Base-by-base conservation (phyloP, 1,284 basidiomycete genomes). In the Irpex sp. region DNA sequence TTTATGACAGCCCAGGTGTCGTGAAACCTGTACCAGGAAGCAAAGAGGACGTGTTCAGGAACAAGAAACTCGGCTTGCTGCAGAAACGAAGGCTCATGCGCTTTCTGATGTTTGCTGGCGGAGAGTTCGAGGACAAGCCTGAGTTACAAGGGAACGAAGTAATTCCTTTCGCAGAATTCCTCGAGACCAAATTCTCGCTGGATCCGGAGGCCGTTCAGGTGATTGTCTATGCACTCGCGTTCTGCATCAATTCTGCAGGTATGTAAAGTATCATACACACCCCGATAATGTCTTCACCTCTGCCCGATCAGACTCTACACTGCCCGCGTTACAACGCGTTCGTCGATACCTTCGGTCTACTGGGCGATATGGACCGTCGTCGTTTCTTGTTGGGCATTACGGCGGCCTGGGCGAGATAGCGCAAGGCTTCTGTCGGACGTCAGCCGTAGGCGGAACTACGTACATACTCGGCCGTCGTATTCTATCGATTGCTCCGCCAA, bases 11-110 rank as follows among this genome's bases (percentile, higher is more conserved):
- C 11, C 70, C 76, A 1, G 71, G 77, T 11, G 77, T 76, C 5
- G 77, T 90, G 46, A 84, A 83, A 67, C 81, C 78, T 55, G 96
- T 98, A 0, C 97, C 97, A 0, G 88, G 89, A 33, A 93, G 87
- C 77, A 98, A 98, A 74, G 95, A 97, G 75, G 93, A 95, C 65
- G 86, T 99, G 21, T 98, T 99, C 83, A 95, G 92, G 77, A 89
- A 87, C 75, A 89, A 88, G 71, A 81, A 80, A 4, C 83, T 98
- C 11, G 83, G 82, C 3, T 81, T 98, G 5, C 75, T 96, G 39
- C 94, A 97, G 65, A 99, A 98, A 78, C 82, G 96, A 50, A 83
- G 90, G 46, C 79, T 99, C 46, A 98, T 98, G 93, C 94, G 96
- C 66, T 94, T 97, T 68, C 78, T 99, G 39, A 83, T 88, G 69